phyloP scores from a whole-genome alignment of 148 eudicot species.

The Amaranthus palmeri region DNA sequence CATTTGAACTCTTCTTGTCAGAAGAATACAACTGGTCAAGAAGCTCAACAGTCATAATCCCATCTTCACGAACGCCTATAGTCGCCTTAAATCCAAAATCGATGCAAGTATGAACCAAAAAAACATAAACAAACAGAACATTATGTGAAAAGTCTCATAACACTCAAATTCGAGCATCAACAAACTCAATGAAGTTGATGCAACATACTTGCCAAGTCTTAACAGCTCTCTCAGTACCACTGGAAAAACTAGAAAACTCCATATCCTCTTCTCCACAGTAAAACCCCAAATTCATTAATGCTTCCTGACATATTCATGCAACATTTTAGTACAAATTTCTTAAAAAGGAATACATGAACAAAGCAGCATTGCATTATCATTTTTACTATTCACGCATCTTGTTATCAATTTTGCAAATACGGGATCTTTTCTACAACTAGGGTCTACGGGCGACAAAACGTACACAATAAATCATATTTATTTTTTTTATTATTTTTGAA shows the following conservation, averaged over 20 bases:
- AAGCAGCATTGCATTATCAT: too few species aligned
- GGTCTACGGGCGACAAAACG: not conserved
- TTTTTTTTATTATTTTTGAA: too few species aligned
- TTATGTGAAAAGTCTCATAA: not conserved
- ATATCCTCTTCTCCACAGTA: conserved; percentile 93
- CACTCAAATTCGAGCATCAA: not conserved
- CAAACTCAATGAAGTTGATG: not conserved
- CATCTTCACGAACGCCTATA: conserved; percentile 54
- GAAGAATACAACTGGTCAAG: conserved; percentile 47
- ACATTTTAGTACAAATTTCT: too few species aligned
- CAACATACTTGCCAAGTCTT: conserved; percentile 96
- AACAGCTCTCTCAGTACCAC: conserved; percentile 82
- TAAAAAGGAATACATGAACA: too few species aligned
- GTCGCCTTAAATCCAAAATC: conserved; percentile 48
- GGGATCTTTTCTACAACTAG: not conserved
- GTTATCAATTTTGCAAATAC: too few species aligned
- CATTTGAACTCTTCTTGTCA: conserved; percentile 16
- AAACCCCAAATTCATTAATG: conserved; percentile 73
- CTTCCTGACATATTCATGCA: conserved; percentile 46
- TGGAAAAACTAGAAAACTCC: conserved; percentile 74
- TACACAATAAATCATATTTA: not conserved
- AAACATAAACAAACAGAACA: not conserved
- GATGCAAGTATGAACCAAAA: not conserved
- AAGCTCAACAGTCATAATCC: conserved; percentile 75
- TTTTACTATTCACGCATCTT: too few species aligned